A percentile compares a stretch with the other conserved stretches of the same genome.
Evolutionary conservation across 345 rosid genomes (phyloP).

Genomic region (Reutealis trisperma): DNA sequence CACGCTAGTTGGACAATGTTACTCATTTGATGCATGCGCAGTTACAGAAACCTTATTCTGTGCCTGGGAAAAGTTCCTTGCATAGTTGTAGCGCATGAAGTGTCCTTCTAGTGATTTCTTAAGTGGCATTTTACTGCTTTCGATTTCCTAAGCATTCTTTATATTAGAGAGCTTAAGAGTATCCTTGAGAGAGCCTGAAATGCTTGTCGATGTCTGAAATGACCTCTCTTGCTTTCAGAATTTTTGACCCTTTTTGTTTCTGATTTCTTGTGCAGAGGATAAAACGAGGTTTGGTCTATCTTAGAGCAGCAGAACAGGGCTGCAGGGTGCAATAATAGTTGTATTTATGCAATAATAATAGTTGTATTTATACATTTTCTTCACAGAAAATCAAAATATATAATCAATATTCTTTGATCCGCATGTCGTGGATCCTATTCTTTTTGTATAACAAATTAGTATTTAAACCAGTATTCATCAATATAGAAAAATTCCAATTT

Average conservation of each 20-base stretch:
- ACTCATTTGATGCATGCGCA: background rate
- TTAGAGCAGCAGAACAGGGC: constrained; percentile 67
- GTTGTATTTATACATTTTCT: background rate
- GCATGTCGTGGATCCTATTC: constrained; percentile 28
- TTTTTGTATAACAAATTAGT: constrained; percentile 16
- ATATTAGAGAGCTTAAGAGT: background rate
- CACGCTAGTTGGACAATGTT: background rate
- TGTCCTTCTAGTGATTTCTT: background rate
- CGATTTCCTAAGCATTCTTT: background rate
- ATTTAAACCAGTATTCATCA: background rate
- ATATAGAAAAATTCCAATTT: background rate
- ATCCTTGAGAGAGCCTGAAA: background rate
- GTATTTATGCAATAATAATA: constrained; percentile 20
- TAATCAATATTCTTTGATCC: constrained; percentile 41
- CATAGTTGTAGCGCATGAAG: background rate
- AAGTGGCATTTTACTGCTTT: background rate
- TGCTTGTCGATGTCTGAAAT: background rate
- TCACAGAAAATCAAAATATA: background rate
- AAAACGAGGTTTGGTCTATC: constrained; percentile 64
- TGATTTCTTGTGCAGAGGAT: constrained; percentile 60
- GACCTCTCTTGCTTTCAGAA: too few species aligned
- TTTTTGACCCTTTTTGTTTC: background rate
- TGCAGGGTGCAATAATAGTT: constrained; percentile 49
- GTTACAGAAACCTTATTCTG: background rate
- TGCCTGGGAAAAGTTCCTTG: background rate